Base-by-base conservation (phyloP, 192 early-diverging fungal genomes). In the Dissophora ornata region DNA sequence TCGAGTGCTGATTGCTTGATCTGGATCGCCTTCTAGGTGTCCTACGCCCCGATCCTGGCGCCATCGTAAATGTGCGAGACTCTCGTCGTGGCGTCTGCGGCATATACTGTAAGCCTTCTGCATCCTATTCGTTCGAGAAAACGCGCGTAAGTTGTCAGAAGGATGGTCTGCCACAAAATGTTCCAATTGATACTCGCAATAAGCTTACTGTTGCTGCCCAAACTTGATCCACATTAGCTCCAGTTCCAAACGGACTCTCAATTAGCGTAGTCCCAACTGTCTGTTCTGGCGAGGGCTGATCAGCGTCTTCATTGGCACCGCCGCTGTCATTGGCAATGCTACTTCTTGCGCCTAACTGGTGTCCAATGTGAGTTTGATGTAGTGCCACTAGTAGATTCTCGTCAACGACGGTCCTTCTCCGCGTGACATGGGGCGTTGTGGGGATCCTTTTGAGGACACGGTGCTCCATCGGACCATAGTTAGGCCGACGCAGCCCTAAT, bases 381-480 rank as follows among this genome's bases (percentile, higher is more conserved):
- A 77, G 24, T 11, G 46, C 58, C 30, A 67, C 73, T 16, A 77
- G 34, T 3, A 77, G 52, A 34, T 30, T 52, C 25, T 67, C 64
- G 30, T 77, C 73, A 12, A 77, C 50, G 16, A 77, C 45, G 13
- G 51, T 77, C 29, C 73, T 59, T 9, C 73, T 48, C 32, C 19
- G 38, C 9, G 44, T 57, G 13, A 47, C 45, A 67, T 66, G 50
- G 25, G 71, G 62, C 25, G 71, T 56, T 21, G 62, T 38, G n/a
- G 71, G 62, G 47, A 45, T 48, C n/a, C 36, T 58, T 45, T n/a
- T 60, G 24, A 62, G 28, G 8, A 54, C 56, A 6, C 57, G 62
- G 10, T 45, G 54, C 41, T 74, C 40, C 58, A 77, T 77, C 8
- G 73, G 64, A 7, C 64, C 73, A 62, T 77, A 67, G 28, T 77